phyloP scores from a whole-genome alignment of 345 rosid genomes.

The Chamaenerion angustifolium region DNA sequence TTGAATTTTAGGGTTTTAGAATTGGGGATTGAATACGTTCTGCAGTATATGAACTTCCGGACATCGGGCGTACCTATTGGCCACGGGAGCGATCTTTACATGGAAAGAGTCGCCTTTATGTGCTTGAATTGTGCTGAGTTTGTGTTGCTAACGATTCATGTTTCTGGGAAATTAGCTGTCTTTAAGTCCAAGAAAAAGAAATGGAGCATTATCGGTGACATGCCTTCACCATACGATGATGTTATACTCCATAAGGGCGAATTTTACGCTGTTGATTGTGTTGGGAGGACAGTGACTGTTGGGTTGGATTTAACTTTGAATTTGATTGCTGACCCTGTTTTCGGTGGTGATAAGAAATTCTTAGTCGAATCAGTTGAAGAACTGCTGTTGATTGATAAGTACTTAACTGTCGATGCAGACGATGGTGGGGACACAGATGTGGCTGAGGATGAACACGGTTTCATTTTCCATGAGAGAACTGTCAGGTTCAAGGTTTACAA shows the following conservation, averaged over 20 bases:
- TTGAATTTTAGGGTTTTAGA: slow-evolving; percentile 27
- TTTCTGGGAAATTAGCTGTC: slow-evolving; percentile 77
- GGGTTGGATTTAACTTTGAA: slow-evolving; percentile 19
- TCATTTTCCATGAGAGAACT: slow-evolving; percentile 51
- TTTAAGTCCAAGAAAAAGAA: slow-evolving; percentile 38
- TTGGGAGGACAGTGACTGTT: slow-evolving; percentile 55
- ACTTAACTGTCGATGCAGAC: slow-evolving; percentile 45
- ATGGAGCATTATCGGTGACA: slow-evolving; percentile 61
- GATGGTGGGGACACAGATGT: slow-evolving; percentile 18
- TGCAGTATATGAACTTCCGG: slow-evolving; percentile 30
- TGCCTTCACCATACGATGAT: slow-evolving; percentile 81
- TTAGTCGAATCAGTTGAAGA: slow-evolving; percentile 65
- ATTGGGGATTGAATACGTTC: slow-evolving; percentile 55
- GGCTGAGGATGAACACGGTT: slow-evolving; percentile 19
- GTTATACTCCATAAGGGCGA: slow-evolving; percentile 42
- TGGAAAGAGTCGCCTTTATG: slow-evolving; percentile 65
- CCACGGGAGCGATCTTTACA: slow-evolving; percentile 32
- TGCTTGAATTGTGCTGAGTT: slow-evolving; percentile 20
- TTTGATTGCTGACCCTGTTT: slow-evolving; percentile 32
- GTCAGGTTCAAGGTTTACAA: slow-evolving; percentile 55
- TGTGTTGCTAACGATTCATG: slow-evolving; percentile 69
- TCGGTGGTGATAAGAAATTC: slow-evolving; percentile 86
- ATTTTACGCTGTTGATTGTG: slow-evolving; percentile 64
- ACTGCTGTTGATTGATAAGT: slow-evolving; percentile 70
- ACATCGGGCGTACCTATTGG: slow-evolving; percentile 3